Base-by-base conservation (phyloP, 2,329 filamentous ascomycete genomes). In the Volutella citrinella region DNA sequence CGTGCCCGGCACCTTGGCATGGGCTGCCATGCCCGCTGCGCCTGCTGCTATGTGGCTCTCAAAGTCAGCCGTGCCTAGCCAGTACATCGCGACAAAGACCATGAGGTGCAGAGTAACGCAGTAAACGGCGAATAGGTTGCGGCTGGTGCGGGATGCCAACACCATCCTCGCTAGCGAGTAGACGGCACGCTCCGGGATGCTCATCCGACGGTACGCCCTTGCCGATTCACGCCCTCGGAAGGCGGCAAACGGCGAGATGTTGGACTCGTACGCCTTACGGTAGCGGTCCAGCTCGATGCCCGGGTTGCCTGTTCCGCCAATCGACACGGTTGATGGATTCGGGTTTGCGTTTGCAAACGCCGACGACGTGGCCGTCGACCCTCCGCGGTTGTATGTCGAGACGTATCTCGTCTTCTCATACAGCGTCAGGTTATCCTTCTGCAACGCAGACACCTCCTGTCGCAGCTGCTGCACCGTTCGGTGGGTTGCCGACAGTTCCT, bases 331-430 rank as follows among this genome's bases (percentile, higher is more conserved):
- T 1, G 85, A 84, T 1, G 87, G 81, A 56, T 90, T 94, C 4
- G 87, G 82, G 51, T 83, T 88, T 36, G 71, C 70, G 22, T 75
- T 12, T 9, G 20, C 71, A 26, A 81, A 84, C n/a, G 81, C 80
- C 10, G 80, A 80, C 11, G 76, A 76, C 6, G 80, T 78, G 23
- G 68, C 64, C 18, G 76, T 74, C 6, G 74, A 72, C 11, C 74
- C 76, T 27, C 76, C 76, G 33, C 90, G 81, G 60, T 83, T 95
- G 69, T 96, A 98, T 4, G 87, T 90, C 7, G 89, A 95, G 16
- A 97, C 82, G 59, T 98, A 98, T 48, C 93, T 80, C 13, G 91
- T 95, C 74, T 97, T 98, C 63, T 98, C 93, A 61, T 98, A 98
- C 7, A 98, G 74, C 51, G 85, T 89, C 21, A 98, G 73, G 57